A percentile compares a stretch with the other conserved stretches of the same genome.
These are phyloP conservation scores for Dacryopinax spathularia DNA, from an alignment of 768 basidiomycete species.

Conservation along the genomic window DNA sequence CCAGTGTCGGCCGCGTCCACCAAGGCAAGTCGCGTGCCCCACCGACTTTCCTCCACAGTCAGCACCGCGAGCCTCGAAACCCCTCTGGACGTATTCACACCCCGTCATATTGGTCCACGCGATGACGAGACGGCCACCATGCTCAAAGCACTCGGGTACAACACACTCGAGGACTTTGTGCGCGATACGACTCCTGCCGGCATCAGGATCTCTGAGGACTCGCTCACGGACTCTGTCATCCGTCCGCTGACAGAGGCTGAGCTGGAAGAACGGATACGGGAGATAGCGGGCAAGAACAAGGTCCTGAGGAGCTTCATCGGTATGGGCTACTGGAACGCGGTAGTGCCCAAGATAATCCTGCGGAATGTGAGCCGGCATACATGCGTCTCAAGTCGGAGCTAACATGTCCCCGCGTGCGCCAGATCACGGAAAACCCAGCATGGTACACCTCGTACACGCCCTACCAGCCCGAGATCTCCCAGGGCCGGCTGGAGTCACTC, in stretches of 20 bases:
- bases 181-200: constrained; percentile 63
- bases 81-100: constrained; percentile 76
- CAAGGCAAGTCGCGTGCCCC: not conserved
- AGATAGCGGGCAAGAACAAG: constrained; percentile 65
- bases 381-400: constrained; percentile 6
- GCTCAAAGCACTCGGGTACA: constrained; percentile 72
- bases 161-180: constrained; percentile 80
- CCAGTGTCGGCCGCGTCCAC: not conserved
- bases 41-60: not conserved
- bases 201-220: constrained; percentile 52
- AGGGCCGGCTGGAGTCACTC: constrained; percentile 92
- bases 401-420: not conserved
- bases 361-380: constrained; percentile 46
- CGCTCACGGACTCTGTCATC: constrained; percentile 54
- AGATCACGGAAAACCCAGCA: constrained; percentile 88
- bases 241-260: constrained; percentile 74
- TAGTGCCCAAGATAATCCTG: constrained; percentile 88
- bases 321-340: constrained; percentile 92
- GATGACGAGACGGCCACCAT: constrained; percentile 63
- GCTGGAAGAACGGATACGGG: constrained; percentile 57
- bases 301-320: constrained; percentile 88
- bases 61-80: constrained; percentile 15
- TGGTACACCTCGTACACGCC: constrained; percentile 98
- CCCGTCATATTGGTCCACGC: constrained; percentile 88
- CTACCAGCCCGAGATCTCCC: constrained; percentile 95